Evolutionary conservation across 225 moss, liverwort and hornwort genomes (phyloP).

Genomic region (Marchantia paleacea): DNA sequence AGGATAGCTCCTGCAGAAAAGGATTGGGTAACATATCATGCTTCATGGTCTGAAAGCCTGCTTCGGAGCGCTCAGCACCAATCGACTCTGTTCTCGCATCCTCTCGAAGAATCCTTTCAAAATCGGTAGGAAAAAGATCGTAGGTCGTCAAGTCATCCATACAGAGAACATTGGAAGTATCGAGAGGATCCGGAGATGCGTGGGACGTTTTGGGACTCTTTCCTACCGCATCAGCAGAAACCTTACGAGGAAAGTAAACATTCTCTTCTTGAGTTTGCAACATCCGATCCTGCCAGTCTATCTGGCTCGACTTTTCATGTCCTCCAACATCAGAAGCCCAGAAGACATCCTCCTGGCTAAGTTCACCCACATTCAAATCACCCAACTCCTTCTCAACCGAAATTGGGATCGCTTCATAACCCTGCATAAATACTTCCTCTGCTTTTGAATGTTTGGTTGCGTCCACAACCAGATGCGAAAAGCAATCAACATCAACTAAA

Average conservation of each 20-base stretch:
- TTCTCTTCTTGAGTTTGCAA: conserved; percentile 17
- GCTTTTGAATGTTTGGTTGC: background rate
- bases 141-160: conserved; percentile 1
- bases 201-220: background rate
- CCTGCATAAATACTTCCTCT: conserved; percentile 21
- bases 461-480: conserved; percentile 4
- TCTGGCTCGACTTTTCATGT: conserved; percentile 6
- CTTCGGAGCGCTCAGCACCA: background rate
- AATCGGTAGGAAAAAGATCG: conserved; percentile 9
- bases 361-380: conserved; percentile 11
- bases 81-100: background rate
- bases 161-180: conserved; percentile 2
- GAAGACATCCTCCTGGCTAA: conserved; percentile 23
- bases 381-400: conserved; percentile 23
- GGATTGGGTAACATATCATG: conserved; percentile 22
- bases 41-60: conserved; percentile 3
- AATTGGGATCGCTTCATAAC: conserved; percentile 28
- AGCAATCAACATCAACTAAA: conserved; percentile 25
- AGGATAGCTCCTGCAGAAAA: conserved; percentile 13
- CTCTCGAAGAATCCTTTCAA: conserved; percentile 6
- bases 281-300: conserved; percentile 22
- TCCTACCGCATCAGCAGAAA: background rate
- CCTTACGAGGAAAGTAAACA: background rate
- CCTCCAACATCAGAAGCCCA: conserved; percentile 26
- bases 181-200: background rate